Percentiles rank a stretch among this genome's conserved stretches.
phyloP scores from a whole-genome alignment of 306 rosid genomes.

The Medicago arabica region DNA sequence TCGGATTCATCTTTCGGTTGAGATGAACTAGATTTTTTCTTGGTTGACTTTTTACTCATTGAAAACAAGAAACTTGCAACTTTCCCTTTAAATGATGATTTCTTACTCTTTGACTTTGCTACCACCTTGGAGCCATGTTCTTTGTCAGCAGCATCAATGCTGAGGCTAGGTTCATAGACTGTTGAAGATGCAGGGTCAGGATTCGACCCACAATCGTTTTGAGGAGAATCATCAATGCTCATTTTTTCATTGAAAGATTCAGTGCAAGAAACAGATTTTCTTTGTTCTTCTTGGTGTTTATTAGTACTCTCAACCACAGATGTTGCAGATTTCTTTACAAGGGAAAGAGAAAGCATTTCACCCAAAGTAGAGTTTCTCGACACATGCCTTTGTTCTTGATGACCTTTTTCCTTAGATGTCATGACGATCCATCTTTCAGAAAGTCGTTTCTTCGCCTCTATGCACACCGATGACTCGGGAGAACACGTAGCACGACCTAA shows the following conservation, averaged over 20 bases:
- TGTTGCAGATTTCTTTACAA: slow-evolving; percentile 58
- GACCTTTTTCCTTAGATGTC: slow-evolving; percentile 60
- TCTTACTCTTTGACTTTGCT: slow-evolving; percentile 65
- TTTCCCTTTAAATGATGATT: slow-evolving; percentile 84
- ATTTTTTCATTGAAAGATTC: slow-evolving; percentile 53
- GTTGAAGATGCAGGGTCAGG: slow-evolving; percentile 69
- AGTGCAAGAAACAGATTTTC: slow-evolving; percentile 55
- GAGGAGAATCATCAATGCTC: slow-evolving; percentile 49
- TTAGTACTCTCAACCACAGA: slow-evolving; percentile 47
- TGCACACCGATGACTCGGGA: slow-evolving; percentile 88
- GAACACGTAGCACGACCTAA: slow-evolving; percentile 78
- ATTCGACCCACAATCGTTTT: slow-evolving; percentile 43
- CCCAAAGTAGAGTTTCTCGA: slow-evolving; percentile 83
- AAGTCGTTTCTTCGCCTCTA: slow-evolving; percentile 93
- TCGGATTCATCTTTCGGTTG: slow-evolving; percentile 50
- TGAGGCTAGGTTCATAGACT: slow-evolving; percentile 46
- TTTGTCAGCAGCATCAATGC: slow-evolving; percentile 44
- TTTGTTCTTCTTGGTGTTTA: slow-evolving; percentile 63
- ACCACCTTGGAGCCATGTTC: slow-evolving; percentile 54
- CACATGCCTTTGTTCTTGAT: slow-evolving; percentile 63
- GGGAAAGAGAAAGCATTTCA: slow-evolving; percentile 91
- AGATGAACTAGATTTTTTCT: slow-evolving; percentile 61
- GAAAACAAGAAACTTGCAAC: slow-evolving; percentile 87
- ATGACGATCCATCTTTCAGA: slow-evolving; percentile 94
- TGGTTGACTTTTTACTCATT: slow-evolving; percentile 71